phyloP scores from a whole-genome alignment of 345 rosid genomes.

The Noccaea bulbosa region DNA sequence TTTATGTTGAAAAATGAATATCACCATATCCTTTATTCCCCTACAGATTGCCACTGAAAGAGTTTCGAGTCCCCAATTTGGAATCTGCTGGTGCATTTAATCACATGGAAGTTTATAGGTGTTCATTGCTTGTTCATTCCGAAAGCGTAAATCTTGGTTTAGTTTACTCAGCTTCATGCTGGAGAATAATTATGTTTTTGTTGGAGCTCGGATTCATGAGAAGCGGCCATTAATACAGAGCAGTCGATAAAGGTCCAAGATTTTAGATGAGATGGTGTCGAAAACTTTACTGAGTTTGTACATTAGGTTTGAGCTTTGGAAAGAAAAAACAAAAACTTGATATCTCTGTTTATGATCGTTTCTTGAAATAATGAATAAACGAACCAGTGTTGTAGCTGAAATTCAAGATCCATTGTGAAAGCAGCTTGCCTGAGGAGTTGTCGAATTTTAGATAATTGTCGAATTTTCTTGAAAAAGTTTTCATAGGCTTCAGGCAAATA shows the following conservation, averaged over 20 bases:
- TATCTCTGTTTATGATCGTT: constrained; percentile 25
- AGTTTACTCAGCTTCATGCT: constrained; percentile 34
- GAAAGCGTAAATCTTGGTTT: constrained; percentile 40
- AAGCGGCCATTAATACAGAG: constrained; percentile 13
- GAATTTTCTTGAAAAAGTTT: not conserved
- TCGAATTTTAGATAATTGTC: constrained; percentile 34
- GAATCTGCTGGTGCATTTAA: constrained; percentile 27
- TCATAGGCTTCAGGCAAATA: constrained; percentile 28
- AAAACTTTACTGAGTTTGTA: constrained; percentile 39
- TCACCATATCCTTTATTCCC: constrained; percentile 28
- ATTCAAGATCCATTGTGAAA: not conserved
- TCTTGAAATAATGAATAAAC: constrained; percentile 13
- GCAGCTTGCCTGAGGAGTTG: constrained; percentile 6
- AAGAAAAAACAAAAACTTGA: not conserved
- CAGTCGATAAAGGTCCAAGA: constrained; percentile 11
- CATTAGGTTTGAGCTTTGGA: constrained; percentile 36
- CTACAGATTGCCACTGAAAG: constrained; percentile 32
- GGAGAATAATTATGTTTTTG: constrained; percentile 31
- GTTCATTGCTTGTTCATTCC: constrained; percentile 31
- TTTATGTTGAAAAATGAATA: constrained; percentile 34
- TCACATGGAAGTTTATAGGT: constrained; percentile 40
- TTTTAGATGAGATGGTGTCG: constrained; percentile 42
- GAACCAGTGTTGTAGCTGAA: constrained; percentile 36
- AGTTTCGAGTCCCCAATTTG: constrained; percentile 16
- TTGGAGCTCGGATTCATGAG: constrained; percentile 30